Base-by-base conservation (phyloP, 2,329 filamentous ascomycete genomes). In the Botrytis deweyae region DNA sequence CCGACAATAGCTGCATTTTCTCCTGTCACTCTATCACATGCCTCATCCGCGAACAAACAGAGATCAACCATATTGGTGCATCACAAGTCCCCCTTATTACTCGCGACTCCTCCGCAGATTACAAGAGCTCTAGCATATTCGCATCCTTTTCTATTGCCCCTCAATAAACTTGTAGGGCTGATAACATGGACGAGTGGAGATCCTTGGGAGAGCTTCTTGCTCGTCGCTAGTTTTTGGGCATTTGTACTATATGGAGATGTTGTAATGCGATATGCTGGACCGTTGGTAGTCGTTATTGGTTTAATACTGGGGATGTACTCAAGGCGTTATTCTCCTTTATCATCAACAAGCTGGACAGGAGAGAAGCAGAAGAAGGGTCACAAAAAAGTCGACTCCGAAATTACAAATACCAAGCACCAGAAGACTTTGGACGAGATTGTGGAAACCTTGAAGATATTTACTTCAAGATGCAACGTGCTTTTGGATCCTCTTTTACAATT, bases 361-460 rank as follows among this genome's bases (percentile, higher is more conserved):
- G 89, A 91, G 81, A 80, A 81, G 70, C 77, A 78, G 72, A 91
- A 89, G 79, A 87, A 87, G 72, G 84, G 83, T 46, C 85, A 88
- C 72, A 88, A 85, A 74, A 84, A 84, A 49, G 73, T 74, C 66
- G 77, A 80, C 9, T 81, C 86, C 14, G 93, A 94, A 78, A 81
- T 84, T 25, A 89, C 87, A 10, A 90, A 88, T 75, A 91, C 91
- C 61, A 91, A 92, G 74, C 93, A 96, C 79, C 93, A 97, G 80
- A 98, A 98, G 85, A 98, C 94, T 69, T 84, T 99, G 70, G 96
- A 99, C 81, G 96, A 99, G 84, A 99, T 99, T 75, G 93, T 99
- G 73, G 95, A 98, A 78, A 97, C 93, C 0, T 84, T 99, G 63
- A 94, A 94, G 81, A 90, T 94, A 77, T 93, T 99, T 78, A 98